Conservation (phyloP, 2,329 filamentous ascomycete genomes). For the Aureobasidium melanogenum region DNA sequence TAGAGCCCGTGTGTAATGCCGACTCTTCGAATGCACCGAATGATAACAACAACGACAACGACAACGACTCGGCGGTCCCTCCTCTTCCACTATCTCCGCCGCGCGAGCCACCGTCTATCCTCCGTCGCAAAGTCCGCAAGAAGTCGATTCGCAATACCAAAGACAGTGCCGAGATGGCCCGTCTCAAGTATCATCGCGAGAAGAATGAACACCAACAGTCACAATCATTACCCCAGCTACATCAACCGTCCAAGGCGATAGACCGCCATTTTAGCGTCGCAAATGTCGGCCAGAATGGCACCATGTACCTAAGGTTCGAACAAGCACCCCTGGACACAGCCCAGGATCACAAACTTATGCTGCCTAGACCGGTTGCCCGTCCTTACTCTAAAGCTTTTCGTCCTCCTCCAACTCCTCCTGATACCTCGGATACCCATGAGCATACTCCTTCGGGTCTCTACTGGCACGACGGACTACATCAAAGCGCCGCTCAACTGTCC, state of each 20-base stretch:
- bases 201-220: background rate
- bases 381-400: background rate
- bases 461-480: constrained; percentile 15
- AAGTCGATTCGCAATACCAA: constrained; percentile 13
- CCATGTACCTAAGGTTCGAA: constrained; percentile 35
- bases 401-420: constrained; percentile 12
- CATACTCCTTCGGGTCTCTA: constrained; percentile 4
- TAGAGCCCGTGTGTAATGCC: background rate
- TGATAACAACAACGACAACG: background rate
- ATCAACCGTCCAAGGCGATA: background rate
- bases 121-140: constrained; percentile 8
- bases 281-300: constrained; percentile 35
- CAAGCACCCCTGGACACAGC: background rate
- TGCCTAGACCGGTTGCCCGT: constrained; percentile 7
- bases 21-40: background rate
- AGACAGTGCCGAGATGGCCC: constrained; percentile 13
- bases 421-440: constrained; percentile 8
- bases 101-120: background rate
- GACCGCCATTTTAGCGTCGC: constrained; percentile 33
- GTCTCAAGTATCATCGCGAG: background rate
- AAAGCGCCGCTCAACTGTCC: constrained; percentile 13
- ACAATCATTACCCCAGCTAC: background rate
- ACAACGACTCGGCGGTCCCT: background rate
- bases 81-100: background rate
- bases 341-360: constrained; percentile 2